Evolutionary conservation across 306 rosid species (phyloP).

Genomic region (Aeschynomene evenia): DNA sequence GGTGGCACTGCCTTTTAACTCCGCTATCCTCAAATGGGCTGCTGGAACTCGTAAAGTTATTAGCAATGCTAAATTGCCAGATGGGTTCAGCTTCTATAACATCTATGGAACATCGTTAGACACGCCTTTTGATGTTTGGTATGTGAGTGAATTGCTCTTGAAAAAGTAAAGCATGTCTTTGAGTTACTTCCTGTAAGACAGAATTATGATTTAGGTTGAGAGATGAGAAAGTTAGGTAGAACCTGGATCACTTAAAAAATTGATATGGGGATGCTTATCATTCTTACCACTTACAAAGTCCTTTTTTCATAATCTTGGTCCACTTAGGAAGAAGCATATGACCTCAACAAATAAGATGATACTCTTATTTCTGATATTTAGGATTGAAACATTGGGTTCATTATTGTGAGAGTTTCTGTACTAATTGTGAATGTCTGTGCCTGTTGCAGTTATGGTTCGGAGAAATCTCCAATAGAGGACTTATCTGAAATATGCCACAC

Average conservation of each 20-base stretch:
- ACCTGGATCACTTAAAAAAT: slow-evolving; percentile 19
- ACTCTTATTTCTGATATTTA: not conserved
- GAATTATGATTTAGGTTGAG: slow-evolving; percentile 10
- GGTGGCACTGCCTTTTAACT: slow-evolving; percentile 75
- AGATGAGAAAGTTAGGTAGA: slow-evolving; percentile 16
- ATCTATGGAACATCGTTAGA: slow-evolving; percentile 77
- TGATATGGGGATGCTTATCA: slow-evolving; percentile 4
- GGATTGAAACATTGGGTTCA: not conserved
- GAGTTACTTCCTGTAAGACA: not conserved
- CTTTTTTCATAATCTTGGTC: not conserved
- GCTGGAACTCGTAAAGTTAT: slow-evolving; percentile 62
- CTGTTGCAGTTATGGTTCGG: slow-evolving; percentile 80
- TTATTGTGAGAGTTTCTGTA: slow-evolving; percentile 5
- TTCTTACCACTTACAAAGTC: not conserved
- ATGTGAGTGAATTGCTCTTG: slow-evolving; percentile 38
- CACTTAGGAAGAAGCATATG: slow-evolving; percentile 22
- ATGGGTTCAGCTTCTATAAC: slow-evolving; percentile 75
- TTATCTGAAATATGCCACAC: slow-evolving; percentile 81
- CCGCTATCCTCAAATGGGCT: slow-evolving; percentile 68
- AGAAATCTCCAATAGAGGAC: slow-evolving; percentile 73
- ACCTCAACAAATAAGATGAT: slow-evolving; percentile 13
- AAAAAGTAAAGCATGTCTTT: not conserved
- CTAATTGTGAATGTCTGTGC: slow-evolving; percentile 7
- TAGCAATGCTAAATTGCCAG: slow-evolving; percentile 65
- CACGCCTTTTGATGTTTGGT: slow-evolving; percentile 92